Evolutionary conservation across 2,329 filamentous ascomycete genomes (phyloP), one percentile per base, ranked within the genome.

Genomic region (Capronia coronata): DNA sequence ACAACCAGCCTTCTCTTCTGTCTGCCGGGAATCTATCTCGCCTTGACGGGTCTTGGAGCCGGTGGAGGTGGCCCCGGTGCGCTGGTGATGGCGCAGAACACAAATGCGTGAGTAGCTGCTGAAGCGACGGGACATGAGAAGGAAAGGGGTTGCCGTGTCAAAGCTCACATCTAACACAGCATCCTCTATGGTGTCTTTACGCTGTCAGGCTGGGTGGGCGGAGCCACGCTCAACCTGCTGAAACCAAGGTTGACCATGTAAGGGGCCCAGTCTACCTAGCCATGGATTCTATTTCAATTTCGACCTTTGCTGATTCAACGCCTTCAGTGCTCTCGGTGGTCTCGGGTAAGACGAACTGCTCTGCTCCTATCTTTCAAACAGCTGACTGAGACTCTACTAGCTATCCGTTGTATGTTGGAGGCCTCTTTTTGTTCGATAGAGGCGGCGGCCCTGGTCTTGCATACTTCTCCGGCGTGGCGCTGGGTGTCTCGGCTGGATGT

Each of bases 121-220:
- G 23, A 27, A 10, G 5, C 10, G 23, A 10, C 23, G 5, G 5
- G 23, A 5, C 23, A 10, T n/a, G 23, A 10, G 23, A 27, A 5
- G 23, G 23, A 27, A 27, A n/a, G n/a, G n/a, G n/a, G n/a, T n/a
- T n/a, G n/a, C n/a, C 23, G 10, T 5, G 5, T 10, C 23, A 5
- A 27, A 27, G 23, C 23, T 27, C 23, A 27, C 23, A 5, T 10
- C 10, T 27, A 5, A 5, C 23, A 27, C 23, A 27, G 23, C 2
- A 23, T 38, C 10, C 43, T 46, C 18, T 46, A 46, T 19, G 43
- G 43, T 2, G 14, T 46, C 13, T 46, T 46, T 29, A 27, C 34
- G 13, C 23, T 46, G 16, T 19, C 10, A 10, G 43, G 27, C 18
- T 16, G 19, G 13, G 14, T 18, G 3, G 43, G 16, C 23, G 23